Percentiles rank a stretch among this genome's conserved stretches.
These are phyloP conservation scores for Populus simonii DNA, from an alignment of 345 rosid species.

Conservation along the genomic window DNA sequence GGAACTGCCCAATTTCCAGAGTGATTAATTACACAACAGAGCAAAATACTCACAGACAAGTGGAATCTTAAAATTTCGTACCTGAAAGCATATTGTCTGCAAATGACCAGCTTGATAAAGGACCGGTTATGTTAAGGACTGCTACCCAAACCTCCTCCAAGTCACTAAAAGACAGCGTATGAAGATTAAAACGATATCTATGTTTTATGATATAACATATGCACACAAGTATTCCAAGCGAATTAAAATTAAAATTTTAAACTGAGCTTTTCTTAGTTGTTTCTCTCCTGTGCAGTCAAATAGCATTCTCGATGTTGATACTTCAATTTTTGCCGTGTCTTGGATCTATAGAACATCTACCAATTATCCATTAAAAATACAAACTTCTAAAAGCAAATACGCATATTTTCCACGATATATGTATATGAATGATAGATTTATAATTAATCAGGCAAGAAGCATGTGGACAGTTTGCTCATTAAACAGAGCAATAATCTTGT, in stretches of 20 bases:
- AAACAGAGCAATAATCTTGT: not conserved
- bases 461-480: not conserved
- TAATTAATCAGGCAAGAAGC: not conserved
- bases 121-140: constrained; percentile 86
- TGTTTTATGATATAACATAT: not conserved
- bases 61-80: constrained; percentile 15
- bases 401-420: not conserved
- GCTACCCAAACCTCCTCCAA: constrained; percentile 89
- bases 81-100: constrained; percentile 78
- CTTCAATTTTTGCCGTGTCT: not conserved
- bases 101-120: constrained; percentile 89
- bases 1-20: constrained; percentile 47
- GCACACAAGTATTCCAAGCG: not conserved
- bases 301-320: not conserved
- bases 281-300: not conserved
- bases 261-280: not conserved
- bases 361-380: not conserved
- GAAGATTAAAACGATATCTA: not conserved
- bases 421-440: not conserved
- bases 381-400: not conserved
- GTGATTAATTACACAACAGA: not conserved
- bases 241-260: not conserved
- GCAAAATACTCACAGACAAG: not conserved
- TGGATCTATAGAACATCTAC: not conserved
- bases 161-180: constrained; percentile 48